A percentile compares a stretch with the other conserved stretches of the same genome.
phyloP scores from a whole-genome alignment of 768 basidiomycete species.

The Auriscalpium orientale region DNA sequence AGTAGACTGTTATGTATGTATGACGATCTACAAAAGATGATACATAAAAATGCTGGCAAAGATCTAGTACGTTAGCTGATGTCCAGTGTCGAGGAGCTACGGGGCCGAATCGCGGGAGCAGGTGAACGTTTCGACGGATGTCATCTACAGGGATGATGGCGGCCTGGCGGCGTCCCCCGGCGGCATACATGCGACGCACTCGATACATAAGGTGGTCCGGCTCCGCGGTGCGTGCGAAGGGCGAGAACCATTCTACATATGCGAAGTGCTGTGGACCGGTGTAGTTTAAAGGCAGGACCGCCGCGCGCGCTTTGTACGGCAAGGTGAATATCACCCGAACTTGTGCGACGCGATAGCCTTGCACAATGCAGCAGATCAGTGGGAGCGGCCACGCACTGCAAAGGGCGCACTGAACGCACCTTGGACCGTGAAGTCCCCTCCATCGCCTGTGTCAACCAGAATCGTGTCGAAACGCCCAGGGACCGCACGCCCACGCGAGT shows the following conservation, averaged over 20 bases:
- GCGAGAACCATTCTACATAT: conserved; percentile 25
- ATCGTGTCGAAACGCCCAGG: conserved; percentile 30
- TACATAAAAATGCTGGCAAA: conserved; percentile 22
- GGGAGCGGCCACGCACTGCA: neutral
- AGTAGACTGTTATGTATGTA: conserved; percentile 15
- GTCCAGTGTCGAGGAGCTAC: conserved; percentile 24
- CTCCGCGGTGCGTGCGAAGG: conserved; percentile 14
- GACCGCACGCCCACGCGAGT: conserved; percentile 11
- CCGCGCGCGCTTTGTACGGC: neutral
- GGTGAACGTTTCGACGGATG: conserved; percentile 23
- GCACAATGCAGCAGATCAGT: neutral
- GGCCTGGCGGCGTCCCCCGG: conserved; percentile 10
- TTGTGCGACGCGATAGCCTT: conserved; percentile 21
- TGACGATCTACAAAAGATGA: conserved; percentile 26
- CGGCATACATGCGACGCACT: conserved; percentile 9
- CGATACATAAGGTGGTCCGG: conserved; percentile 20
- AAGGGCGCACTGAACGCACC: conserved; percentile 4
- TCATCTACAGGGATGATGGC: conserved; percentile 19
- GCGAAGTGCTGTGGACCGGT: conserved; percentile 17
- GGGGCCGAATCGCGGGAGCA: conserved; percentile 26
- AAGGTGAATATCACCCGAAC: conserved; percentile 21
- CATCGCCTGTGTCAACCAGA: conserved; percentile 16
- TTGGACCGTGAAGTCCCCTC: conserved; percentile 1
- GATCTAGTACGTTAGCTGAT: conserved; percentile 25
- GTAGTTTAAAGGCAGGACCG: neutral